Conservation (phyloP, 345 rosid genomes). For the Corchorus capsularis region DNA sequence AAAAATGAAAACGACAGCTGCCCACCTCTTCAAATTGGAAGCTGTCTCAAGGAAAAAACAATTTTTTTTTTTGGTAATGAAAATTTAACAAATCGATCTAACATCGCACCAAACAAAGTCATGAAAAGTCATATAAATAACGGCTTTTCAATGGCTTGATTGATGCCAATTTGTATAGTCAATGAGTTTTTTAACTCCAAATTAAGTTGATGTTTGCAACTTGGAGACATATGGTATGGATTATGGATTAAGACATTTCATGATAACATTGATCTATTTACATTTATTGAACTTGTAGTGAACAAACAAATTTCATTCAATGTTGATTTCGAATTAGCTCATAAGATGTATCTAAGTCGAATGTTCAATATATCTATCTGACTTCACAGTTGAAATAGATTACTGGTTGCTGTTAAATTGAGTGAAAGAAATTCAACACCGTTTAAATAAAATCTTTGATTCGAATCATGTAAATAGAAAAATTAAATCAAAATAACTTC, state of each 20-base stretch:
- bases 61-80: neutral
- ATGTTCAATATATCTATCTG: too few species aligned
- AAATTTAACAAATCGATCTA: neutral
- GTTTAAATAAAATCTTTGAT: too few species aligned
- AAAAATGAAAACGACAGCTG: conserved; percentile 9
- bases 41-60: neutral
- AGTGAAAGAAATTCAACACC: too few species aligned
- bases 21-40: neutral
- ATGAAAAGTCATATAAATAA: neutral
- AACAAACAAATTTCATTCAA: neutral
- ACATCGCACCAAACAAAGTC: neutral
- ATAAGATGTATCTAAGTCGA: too few species aligned
- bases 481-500: too few species aligned
- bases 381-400: too few species aligned
- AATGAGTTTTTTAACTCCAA: neutral
- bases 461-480: too few species aligned
- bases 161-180: neutral
- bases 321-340: too few species aligned
- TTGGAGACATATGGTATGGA: neutral
- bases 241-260: neutral
- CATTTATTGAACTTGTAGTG: neutral
- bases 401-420: too few species aligned
- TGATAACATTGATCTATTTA: neutral
- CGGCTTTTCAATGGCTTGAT: neutral
- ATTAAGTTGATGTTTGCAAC: conserved; percentile 4